These are phyloP conservation scores for Collybia nuda DNA, from an alignment of 768 basidiomycete species.

Conservation along the genomic window DNA sequence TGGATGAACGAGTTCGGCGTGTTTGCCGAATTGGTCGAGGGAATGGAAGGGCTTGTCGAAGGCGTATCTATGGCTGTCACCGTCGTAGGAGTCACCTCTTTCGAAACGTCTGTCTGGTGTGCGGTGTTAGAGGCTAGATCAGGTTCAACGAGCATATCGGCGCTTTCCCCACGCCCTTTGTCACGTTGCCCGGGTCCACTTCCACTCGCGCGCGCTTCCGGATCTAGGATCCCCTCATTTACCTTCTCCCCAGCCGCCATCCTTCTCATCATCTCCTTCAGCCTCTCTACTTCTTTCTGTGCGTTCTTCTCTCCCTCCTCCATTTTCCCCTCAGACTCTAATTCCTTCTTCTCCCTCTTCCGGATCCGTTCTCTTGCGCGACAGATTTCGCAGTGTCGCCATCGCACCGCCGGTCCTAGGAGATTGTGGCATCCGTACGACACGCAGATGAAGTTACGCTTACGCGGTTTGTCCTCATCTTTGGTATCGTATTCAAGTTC, in stretches of 20 bases:
- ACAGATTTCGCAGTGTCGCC: slow-evolving; percentile 50
- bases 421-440: slow-evolving; percentile 43
- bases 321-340: neutral
- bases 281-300: slow-evolving; percentile 4
- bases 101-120: neutral
- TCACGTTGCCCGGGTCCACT: neutral
- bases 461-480: slow-evolving; percentile 4
- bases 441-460: slow-evolving; percentile 29
- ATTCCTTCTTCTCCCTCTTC: slow-evolving; percentile 17
- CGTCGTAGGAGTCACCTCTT: neutral
- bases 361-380: slow-evolving; percentile 32
- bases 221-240: neutral
- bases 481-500: neutral
- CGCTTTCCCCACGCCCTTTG: neutral
- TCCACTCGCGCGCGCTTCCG: neutral
- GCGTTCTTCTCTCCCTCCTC: slow-evolving; percentile 2
- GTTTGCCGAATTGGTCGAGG: neutral
- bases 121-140: neutral
- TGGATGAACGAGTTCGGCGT: neutral
- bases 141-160: neutral
- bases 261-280: slow-evolving; percentile 9
- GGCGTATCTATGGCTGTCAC: neutral
- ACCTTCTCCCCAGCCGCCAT: neutral
- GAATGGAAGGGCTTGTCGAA: neutral
- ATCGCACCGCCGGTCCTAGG: slow-evolving; percentile 38